Base-by-base conservation (phyloP, 1,284 basidiomycete genomes). In the Malassezia arunalokei region DNA sequence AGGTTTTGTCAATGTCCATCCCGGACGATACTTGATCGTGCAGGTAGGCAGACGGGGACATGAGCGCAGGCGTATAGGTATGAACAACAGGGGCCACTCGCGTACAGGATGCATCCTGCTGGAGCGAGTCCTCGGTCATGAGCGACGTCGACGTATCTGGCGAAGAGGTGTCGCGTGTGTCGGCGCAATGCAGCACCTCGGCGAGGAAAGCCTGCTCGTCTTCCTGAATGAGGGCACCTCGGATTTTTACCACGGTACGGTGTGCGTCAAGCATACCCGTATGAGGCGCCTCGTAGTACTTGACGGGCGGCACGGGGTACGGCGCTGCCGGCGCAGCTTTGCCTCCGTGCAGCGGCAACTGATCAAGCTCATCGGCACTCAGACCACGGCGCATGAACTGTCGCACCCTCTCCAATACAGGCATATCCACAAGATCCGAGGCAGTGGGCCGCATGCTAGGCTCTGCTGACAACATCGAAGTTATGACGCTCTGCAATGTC, bases 221-320 rank as follows among this genome's bases (percentile, higher is more conserved):
- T 49, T 71, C 68, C 38, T 69, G 65, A 37, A 71, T 68, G 51
- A 71, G 51, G 3, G 68, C 62, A 15, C 68, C 68, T 11, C 68
- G 62, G 14, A 71, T 54, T 11, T 58, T 46, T 9, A 69, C 56
- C 31, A 62, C 62, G 8, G 49, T 49, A 9, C 65, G 17, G 48
- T 56, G 39, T 30, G 49, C n/a, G 41, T 51, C 30, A 38, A 54
- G 11, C 40, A 27, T 29, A 15, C 45, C 51, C 9, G 24, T 20
- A 14, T 30, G 27, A 5, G 43, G 47, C 27, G 49, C 28, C 15
- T 52, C 40, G n/a, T 56, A 49, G 30, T 52, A 53, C 35, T 51
- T 42, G 32, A 44, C 47, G 1, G 44, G 31, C 6, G 54, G 54
- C 30, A 52, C 9, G 5, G 44, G 54, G 42, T 52, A 56, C 30